Conservation (phyloP, 441 rosid species). For the Populus tomentosa region DNA sequence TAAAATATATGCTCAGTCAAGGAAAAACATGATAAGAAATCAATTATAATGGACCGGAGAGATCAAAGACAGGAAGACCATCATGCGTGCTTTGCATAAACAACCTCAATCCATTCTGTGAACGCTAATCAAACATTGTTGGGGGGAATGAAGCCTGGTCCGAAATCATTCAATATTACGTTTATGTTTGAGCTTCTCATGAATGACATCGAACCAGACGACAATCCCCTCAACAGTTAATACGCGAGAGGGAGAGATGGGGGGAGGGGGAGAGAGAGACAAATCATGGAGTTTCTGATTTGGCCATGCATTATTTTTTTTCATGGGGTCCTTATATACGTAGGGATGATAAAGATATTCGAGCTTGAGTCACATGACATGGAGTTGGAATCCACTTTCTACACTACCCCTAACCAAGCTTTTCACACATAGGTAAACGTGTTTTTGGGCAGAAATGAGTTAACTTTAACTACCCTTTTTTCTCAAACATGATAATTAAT, state of each 20-base stretch:
- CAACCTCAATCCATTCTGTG: background rate
- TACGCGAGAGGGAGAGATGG: background rate
- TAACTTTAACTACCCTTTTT: background rate
- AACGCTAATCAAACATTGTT: conserved; percentile 24
- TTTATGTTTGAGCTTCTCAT: background rate
- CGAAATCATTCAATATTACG: conserved; percentile 38
- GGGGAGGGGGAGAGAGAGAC: background rate
- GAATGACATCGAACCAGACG: conserved; percentile 61
- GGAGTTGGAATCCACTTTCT: conserved; percentile 44
- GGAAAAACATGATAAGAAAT: background rate
- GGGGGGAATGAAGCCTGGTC: conserved; percentile 75
- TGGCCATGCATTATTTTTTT: conserved; percentile 25
- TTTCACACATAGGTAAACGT: conserved; percentile 27
- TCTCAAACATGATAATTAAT: conserved; percentile 5
- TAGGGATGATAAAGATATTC: conserved; percentile 6
- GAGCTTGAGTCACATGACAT: conserved; percentile 25
- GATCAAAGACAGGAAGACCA: background rate
- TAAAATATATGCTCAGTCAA: no score
- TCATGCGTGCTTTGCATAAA: background rate
- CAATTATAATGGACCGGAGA: background rate
- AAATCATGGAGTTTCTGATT: background rate
- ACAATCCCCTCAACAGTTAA: conserved; percentile 50
- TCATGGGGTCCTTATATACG: conserved; percentile 23
- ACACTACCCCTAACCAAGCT: conserved; percentile 23
- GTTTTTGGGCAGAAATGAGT: conserved; percentile 6